phyloP scores from a whole-genome alignment of 306 rosid genomes.

The Malus domestica region ASM211411v1 NC_041789.1:22781501-22782000 shows the following conservation, averaged over 20 bases:
- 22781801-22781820: neutral
- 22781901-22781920: slow-evolving; percentile 81
- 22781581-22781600: slow-evolving; percentile 37
- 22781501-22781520: neutral
- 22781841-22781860: slow-evolving; percentile 1
- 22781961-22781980: slow-evolving; percentile 64
- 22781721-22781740: neutral
- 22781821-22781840: neutral
- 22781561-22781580: neutral
- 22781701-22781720: slow-evolving; percentile 51
- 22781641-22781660: slow-evolving; percentile 82
- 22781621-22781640: slow-evolving; percentile 81
- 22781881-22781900: slow-evolving; percentile 82
- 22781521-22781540: neutral
- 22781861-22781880: neutral
- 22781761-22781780: neutral
- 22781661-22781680: slow-evolving; percentile 74
- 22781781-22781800: neutral
- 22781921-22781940: slow-evolving; percentile 36
- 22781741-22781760: neutral
- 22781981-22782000: slow-evolving; percentile 61
- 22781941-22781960: slow-evolving; percentile 24
- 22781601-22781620: slow-evolving; percentile 58
- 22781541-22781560: neutral
- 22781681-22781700: slow-evolving; percentile 90